These are phyloP conservation scores for Neurospora sp. DNA, from an alignment of 495 filamentous ascomycete species.

Conservation along the genomic window DNA sequence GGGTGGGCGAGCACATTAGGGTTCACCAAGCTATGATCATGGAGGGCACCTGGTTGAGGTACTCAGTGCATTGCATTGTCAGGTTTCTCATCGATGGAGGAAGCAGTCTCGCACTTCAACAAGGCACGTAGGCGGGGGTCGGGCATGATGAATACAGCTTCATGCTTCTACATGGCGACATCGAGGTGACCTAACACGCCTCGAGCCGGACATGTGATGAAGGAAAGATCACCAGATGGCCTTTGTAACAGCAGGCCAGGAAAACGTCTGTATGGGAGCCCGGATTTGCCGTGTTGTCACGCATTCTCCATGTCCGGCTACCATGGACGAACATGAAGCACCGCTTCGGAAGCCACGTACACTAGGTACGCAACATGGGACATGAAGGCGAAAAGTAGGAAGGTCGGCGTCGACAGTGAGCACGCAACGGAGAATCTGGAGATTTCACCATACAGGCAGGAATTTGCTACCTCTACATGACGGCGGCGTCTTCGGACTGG, in stretches of 20 bases:
- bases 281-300: no score
- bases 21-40: neutral
- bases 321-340: neutral
- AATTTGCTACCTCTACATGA: no score
- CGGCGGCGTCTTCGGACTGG: no score
- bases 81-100: neutral
- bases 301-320: no score
- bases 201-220: neutral
- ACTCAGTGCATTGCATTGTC: neutral
- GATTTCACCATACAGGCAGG: neutral
- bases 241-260: neutral
- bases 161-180: neutral
- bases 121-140: neutral
- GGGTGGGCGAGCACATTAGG: neutral
- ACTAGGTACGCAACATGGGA: neutral
- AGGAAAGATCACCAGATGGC: neutral
- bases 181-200: neutral
- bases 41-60: neutral
- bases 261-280: no score
- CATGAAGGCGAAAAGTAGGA: neutral
- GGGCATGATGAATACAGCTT: neutral
- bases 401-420: no score
- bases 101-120: neutral
- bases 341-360: neutral
- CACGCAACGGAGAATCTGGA: no score